Percentiles rank a stretch among this genome's conserved stretches.
phyloP scores from a whole-genome alignment of 2,329 filamentous ascomycete genomes.

The Aspergillus hortae region DNA sequence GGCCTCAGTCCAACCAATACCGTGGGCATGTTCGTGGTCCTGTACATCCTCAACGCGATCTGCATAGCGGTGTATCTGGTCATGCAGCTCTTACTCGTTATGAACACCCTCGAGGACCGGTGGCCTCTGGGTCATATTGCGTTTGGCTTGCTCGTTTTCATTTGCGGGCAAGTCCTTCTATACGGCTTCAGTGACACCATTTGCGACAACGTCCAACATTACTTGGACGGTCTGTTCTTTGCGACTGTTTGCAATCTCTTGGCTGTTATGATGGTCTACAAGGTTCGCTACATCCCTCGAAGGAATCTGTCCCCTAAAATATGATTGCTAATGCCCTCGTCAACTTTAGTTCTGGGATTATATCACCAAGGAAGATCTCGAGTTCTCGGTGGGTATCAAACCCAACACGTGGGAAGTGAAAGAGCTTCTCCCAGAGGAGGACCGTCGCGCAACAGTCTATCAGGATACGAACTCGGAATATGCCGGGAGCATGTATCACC shows the following conservation, averaged over 20 bases:
- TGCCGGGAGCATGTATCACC: conserved; percentile 42
- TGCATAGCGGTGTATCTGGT: conserved; percentile 80
- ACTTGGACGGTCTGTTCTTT: conserved; percentile 91
- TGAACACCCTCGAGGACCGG: conserved; percentile 85
- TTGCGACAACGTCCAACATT: conserved; percentile 81
- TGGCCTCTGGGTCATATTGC: conserved; percentile 92
- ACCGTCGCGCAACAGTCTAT: conserved; percentile 70
- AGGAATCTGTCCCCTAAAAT: background rate
- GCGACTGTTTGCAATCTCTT: conserved; percentile 90
- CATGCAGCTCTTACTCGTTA: conserved; percentile 84
- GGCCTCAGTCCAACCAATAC: conserved; percentile 83
- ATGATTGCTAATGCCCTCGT: conserved; percentile 25
- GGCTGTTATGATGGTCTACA: conserved; percentile 99
- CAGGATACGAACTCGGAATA: conserved; percentile 52
- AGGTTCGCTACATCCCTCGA: conserved; percentile 53
- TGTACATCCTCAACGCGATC: conserved; percentile 87
- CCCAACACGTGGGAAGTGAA: conserved; percentile 99
- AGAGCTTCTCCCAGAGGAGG: conserved; percentile 78
- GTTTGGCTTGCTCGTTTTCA: conserved; percentile 88
- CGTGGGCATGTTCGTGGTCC: conserved; percentile 80
- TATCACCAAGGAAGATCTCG: conserved; percentile 95
- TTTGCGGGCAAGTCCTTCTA: conserved; percentile 85
- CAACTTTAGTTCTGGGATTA: conserved; percentile 87
- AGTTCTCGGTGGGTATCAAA: conserved; percentile 93
- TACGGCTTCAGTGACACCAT: conserved; percentile 86